phyloP scores from a whole-genome alignment of 306 rosid genomes.

The Vigna reflexopilosa region DNA sequence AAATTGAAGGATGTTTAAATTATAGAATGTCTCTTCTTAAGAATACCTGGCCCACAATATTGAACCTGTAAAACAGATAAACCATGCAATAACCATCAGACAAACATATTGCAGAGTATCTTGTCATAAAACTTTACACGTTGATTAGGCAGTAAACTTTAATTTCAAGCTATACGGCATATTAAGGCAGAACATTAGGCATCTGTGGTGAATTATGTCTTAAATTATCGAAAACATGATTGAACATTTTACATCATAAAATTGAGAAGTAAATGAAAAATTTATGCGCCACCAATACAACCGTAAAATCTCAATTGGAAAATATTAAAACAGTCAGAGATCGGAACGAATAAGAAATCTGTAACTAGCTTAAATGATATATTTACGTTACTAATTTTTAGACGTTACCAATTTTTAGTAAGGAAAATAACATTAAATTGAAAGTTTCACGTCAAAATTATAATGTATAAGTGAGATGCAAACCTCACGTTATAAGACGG shows the following conservation, averaged over 20 bases:
- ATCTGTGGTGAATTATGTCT: background rate
- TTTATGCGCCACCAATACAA: background rate
- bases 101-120: background rate
- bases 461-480: too few relatives aligned
- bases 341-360: background rate
- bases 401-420: background rate
- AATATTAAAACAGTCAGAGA: background rate
- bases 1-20: conserved; percentile 44
- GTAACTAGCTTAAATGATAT: background rate
- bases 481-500: too few relatives aligned
- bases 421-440: background rate
- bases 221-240: background rate
- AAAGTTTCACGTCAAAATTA: too few relatives aligned
- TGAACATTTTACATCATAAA: background rate
- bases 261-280: background rate
- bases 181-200: background rate
- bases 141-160: background rate
- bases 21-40: conserved; percentile 38
- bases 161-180: too few relatives aligned
- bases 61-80: conserved; percentile 76
- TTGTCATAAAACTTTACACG: background rate
- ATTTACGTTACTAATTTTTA: background rate
- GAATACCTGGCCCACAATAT: conserved; percentile 93
- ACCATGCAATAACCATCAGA: conserved; percentile 46
- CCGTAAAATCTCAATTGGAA: background rate